These are phyloP conservation scores for Lophiotrema nucula DNA, from an alignment of 495 filamentous ascomycete genomes.

Conservation along the genomic window DNA sequence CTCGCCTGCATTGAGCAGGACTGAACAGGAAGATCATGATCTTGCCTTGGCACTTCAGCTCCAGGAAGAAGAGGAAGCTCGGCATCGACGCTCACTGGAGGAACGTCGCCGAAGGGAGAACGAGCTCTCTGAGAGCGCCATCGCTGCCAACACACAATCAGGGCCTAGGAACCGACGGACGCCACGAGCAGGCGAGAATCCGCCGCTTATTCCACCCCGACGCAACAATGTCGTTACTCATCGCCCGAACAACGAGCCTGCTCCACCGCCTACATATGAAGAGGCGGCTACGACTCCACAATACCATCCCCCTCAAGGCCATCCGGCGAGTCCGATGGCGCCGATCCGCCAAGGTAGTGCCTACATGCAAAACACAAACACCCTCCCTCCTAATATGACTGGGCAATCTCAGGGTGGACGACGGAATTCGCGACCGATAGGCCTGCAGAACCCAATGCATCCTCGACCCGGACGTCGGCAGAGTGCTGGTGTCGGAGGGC, in stretches of 20 bases:
- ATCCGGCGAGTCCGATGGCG: slow-evolving; percentile 55
- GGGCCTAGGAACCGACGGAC: slow-evolving; percentile 24
- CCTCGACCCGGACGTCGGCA: slow-evolving; percentile 18
- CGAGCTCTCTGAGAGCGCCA: slow-evolving; percentile 54
- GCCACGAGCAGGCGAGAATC: slow-evolving; percentile 20
- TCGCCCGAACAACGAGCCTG: slow-evolving; percentile 43
- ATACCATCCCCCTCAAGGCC: slow-evolving; percentile 62
- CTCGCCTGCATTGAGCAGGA: slow-evolving; percentile 23
- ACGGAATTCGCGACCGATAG: slow-evolving; percentile 2
- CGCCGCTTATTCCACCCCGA: slow-evolving; percentile 43
- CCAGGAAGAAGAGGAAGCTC: slow-evolving; percentile 79
- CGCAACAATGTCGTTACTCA: slow-evolving; percentile 27
- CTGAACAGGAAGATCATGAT: slow-evolving; percentile 74
- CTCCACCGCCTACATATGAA: slow-evolving; percentile 78
- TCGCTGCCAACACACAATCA: slow-evolving; percentile 50
- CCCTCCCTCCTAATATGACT: neutral
- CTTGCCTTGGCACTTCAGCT: slow-evolving; percentile 75
- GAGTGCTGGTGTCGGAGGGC: slow-evolving; percentile 18
- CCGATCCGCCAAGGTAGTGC: slow-evolving; percentile 25
- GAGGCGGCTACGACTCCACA: slow-evolving; percentile 65
- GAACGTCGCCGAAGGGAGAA: slow-evolving; percentile 45
- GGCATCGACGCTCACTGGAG: slow-evolving; percentile 50
- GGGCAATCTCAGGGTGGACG: neutral
- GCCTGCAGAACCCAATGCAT: neutral
- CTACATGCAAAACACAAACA: slow-evolving; percentile 2